These are phyloP conservation scores for Hypoxylon sp. DNA, from an alignment of 2,329 filamentous ascomycete genomes.

Conservation along the genomic window DNA sequence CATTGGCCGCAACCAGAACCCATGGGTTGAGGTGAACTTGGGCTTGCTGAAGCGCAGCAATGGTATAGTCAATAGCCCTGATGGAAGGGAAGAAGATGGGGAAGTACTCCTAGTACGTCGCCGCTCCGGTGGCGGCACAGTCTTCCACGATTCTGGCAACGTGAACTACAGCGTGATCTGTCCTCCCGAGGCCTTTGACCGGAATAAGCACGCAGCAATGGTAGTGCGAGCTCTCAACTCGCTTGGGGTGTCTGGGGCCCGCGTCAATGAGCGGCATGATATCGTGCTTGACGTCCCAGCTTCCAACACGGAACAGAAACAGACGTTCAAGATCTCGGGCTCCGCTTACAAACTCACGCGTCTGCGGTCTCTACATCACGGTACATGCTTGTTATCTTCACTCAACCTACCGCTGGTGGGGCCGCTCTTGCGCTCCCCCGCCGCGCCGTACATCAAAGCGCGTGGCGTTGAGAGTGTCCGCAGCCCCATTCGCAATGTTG, in stretches of 20 bases:
- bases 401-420: constrained; percentile 80
- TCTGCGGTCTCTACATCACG: constrained; percentile 87
- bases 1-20: constrained; percentile 97
- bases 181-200: constrained; percentile 81
- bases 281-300: constrained; percentile 72
- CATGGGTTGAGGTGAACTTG: constrained; percentile 92
- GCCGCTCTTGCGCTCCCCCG: constrained; percentile 81
- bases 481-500: constrained; percentile 85
- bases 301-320: constrained; percentile 29
- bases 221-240: constrained; percentile 83
- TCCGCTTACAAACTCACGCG: constrained; percentile 95
- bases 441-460: constrained; percentile 80
- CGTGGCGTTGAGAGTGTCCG: constrained; percentile 93
- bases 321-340: constrained; percentile 85
- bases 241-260: constrained; percentile 70
- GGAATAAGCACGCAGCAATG: constrained; percentile 92
- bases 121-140: constrained; percentile 89
- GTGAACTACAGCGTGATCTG: constrained; percentile 95
- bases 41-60: constrained; percentile 63
- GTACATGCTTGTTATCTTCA: constrained; percentile 86
- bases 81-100: constrained; percentile 37
- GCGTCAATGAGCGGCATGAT: constrained; percentile 92
- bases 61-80: constrained; percentile 38
- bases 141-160: constrained; percentile 95
- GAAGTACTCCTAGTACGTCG: constrained; percentile 79